Evolutionary conservation across 2,329 filamentous ascomycete genomes (phyloP).

Genomic region (Paecilomyces dactylethromorphus): DNA sequence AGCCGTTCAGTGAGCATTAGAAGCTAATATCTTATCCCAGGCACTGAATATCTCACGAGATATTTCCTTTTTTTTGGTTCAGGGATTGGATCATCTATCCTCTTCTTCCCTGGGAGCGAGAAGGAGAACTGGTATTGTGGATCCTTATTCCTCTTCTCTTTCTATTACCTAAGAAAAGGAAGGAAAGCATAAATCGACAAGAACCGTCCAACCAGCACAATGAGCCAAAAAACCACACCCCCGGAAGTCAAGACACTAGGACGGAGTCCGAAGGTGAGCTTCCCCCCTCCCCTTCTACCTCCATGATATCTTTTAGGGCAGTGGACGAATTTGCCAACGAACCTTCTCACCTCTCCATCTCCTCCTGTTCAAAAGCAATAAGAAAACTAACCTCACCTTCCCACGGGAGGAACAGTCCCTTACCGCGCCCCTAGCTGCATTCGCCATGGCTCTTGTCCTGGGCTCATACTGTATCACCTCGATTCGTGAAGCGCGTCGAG

Average conservation of each 20-base stretch:
- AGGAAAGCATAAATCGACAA: neutral
- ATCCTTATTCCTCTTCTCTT: neutral
- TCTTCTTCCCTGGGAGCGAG: too few relatives aligned
- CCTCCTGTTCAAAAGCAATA: too few relatives aligned
- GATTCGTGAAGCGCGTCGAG: slow-evolving; percentile 60
- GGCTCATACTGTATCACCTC: slow-evolving; percentile 58
- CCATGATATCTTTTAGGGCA: neutral
- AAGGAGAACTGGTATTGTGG: too few relatives aligned
- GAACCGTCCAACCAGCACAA: neutral
- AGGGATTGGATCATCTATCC: too few relatives aligned
- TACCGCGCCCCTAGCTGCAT: slow-evolving; percentile 55
- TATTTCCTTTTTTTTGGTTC: too few relatives aligned
- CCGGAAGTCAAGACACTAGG: neutral
- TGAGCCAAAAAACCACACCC: neutral
- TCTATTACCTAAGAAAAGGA: neutral
- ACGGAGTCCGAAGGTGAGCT: neutral
- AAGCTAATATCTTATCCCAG: too few relatives aligned
- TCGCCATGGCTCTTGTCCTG: slow-evolving; percentile 55
- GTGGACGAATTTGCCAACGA: too few relatives aligned
- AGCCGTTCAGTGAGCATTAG: too few relatives aligned
- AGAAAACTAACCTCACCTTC: neutral
- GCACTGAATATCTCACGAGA: too few relatives aligned
- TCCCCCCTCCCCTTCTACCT: neutral
- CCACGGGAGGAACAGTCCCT: slow-evolving; percentile 37
- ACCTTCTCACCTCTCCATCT: too few relatives aligned